Base-by-base conservation (phyloP, 1,139 yeast genomes). In the Blastobotrys proliferans region DNA sequence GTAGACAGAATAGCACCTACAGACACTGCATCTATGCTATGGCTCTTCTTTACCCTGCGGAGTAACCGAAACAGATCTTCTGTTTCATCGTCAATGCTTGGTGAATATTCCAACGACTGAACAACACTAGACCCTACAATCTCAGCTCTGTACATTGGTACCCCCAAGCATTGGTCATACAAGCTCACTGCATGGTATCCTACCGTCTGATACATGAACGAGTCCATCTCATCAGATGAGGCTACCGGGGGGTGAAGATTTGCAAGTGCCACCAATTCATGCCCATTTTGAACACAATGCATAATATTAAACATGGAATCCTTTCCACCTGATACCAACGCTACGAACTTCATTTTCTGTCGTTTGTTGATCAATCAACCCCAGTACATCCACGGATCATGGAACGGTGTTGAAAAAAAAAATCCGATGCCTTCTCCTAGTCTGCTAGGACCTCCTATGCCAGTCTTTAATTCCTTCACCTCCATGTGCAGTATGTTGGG, bases 181-280 rank as follows among this genome's bases (percentile, higher is more conserved):
- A 69, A 64, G 0, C 76, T 73, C 4, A 92, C 72, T 3, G 86
- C 77, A 52, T 83, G 87, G 61, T 84, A 94, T 0, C 98, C 98
- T n/a, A 92, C 98, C 0, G 98, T 92, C 63, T 92, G 98, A 63
- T 86, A 92, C 98, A 92, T 92, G 61, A 83, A 92, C 44, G 96
- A 85, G 63, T 92, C 97, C 46, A 92, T 69, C 61, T 92, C 98
- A 41, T 69, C 73, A 11, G 53, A 47, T 52, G 74, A 76, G 13
- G 57, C 52, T 16, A 63, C 64, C 6, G 70, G 68, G 1, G 98
- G 98, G 56, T 79, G 79, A 47, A 92, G 64, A 56, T 92, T 92
- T 0, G 88, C 98, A 40, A 92, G 63, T 0, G 96, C 96, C 0
- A 76, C 76, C 10, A 92, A 68, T 55, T 85, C 84, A 66, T 92